Evolutionary conservation across 805 yeast species (phyloP).

Genomic region (Cyberlindnera samutprakarnensis): DNA sequence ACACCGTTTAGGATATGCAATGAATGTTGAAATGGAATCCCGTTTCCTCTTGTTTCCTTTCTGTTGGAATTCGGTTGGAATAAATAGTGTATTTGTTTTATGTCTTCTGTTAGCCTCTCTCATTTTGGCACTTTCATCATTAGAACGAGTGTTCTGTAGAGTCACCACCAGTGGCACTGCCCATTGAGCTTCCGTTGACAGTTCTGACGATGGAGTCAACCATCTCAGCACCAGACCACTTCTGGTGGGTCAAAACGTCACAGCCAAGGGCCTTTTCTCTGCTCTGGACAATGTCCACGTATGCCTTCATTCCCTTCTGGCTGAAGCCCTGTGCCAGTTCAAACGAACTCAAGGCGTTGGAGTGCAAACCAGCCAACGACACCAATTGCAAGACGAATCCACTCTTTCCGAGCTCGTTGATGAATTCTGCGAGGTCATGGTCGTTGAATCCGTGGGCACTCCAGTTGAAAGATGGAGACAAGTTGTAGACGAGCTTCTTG

Average conservation of each 20-base stretch:
- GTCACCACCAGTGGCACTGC: constrained; percentile 12
- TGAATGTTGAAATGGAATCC: too few species aligned
- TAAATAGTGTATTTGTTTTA: too few species aligned
- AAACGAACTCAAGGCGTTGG: constrained; percentile 44
- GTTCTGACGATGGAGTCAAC: constrained; percentile 26
- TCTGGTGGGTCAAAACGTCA: constrained; percentile 52
- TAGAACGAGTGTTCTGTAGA: constrained; percentile 10
- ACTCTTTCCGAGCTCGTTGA: constrained; percentile 44
- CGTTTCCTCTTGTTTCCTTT: too few species aligned
- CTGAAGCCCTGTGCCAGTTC: constrained; percentile 41
- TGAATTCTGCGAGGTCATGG: constrained; percentile 37
- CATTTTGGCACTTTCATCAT: too few species aligned
- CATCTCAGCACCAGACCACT: constrained; percentile 57
- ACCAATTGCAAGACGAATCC: constrained; percentile 56
- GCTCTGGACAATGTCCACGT: constrained; percentile 44
- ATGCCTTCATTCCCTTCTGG: constrained; percentile 51
- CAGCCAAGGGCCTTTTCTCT: constrained; percentile 37
- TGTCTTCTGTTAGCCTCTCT: too few species aligned
- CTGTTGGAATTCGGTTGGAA: too few species aligned
- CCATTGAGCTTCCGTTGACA: constrained; percentile 11
- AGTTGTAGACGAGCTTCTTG: constrained; percentile 51
- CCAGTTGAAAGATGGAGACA: constrained; percentile 59
- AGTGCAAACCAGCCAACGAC: constrained; percentile 53
- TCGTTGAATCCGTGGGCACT: constrained; percentile 45
- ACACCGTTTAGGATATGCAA: too few species aligned